Conservation (phyloP, 2,329 filamentous ascomycete genomes). For the Sodiomyces alkalinus region DNA sequence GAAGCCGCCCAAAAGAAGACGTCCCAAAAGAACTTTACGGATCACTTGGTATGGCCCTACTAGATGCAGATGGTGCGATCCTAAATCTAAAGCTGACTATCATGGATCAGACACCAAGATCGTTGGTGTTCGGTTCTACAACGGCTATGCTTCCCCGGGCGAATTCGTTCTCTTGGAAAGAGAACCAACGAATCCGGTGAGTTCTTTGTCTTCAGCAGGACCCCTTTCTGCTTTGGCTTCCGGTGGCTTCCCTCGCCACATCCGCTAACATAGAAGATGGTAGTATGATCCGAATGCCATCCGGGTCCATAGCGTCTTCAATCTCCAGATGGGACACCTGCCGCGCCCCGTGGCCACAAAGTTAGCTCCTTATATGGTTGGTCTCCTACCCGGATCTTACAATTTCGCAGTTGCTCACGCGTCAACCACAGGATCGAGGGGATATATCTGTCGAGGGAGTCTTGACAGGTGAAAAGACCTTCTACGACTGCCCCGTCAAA, state of each 20-base stretch:
- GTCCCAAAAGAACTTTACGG: constrained; percentile 31
- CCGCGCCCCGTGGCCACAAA: constrained; percentile 52
- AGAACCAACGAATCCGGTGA: constrained; percentile 47
- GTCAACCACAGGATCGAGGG: constrained; percentile 32
- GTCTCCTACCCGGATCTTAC: constrained; percentile 6
- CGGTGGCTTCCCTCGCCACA: no score
- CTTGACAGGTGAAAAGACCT: constrained; percentile 49
- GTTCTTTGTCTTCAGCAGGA: constrained; percentile 3
- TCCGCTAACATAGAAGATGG: background rate
- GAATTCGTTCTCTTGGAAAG: constrained; percentile 48
- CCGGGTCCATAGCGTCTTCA: constrained; percentile 60
- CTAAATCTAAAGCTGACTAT: background rate
- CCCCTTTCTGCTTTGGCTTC: no score
- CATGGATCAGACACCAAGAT: constrained; percentile 25
- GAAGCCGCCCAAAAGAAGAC: constrained; percentile 22
- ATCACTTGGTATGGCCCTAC: constrained; percentile 18
- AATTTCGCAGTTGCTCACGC: constrained; percentile 4
- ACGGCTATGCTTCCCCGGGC: constrained; percentile 43
- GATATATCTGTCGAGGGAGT: constrained; percentile 52
- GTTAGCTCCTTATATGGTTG: constrained; percentile 56
- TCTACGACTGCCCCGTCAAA: constrained; percentile 57
- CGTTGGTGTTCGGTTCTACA: constrained; percentile 43
- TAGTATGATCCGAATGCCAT: constrained; percentile 63
- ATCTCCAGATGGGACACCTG: constrained; percentile 65
- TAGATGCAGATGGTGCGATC: background rate